phyloP scores from a whole-genome alignment of 73 alveolate genomes.

The Loxodes magnus region DNA sequence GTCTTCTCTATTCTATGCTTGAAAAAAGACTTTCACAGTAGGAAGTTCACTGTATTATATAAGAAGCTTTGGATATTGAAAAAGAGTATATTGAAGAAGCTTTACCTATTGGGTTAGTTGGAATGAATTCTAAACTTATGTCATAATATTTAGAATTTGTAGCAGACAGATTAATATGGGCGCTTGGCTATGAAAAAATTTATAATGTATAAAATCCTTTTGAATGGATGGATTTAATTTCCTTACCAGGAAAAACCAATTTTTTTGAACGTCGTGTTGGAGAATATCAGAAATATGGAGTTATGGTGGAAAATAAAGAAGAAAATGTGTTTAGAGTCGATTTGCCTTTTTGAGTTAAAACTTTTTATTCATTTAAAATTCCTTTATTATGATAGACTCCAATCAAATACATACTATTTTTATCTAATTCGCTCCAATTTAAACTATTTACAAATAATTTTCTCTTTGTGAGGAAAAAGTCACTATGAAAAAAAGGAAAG shows the following conservation, averaged over 20 bases:
- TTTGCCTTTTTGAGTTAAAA: constrained; percentile 14
- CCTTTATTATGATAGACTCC: no score
- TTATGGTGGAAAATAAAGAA: constrained; percentile 33
- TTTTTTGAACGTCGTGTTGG: constrained; percentile 85
- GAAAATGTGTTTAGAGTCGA: constrained; percentile 21
- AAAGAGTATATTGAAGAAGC: constrained; percentile 74
- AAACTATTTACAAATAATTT: no score
- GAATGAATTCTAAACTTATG: constrained; percentile 79
- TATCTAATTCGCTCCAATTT: no score
- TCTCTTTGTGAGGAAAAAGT: no score
- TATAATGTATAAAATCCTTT: constrained; percentile 75
- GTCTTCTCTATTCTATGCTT: constrained; percentile 73
- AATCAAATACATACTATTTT: no score
- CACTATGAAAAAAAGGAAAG: no score
- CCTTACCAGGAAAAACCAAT: constrained; percentile 86
- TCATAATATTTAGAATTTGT: constrained; percentile 70
- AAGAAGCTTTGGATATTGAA: constrained; percentile 85
- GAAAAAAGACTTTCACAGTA: constrained; percentile 63
- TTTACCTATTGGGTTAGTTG: constrained; percentile 68
- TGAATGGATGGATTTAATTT: constrained; percentile 96
- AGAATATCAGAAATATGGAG: constrained; percentile 68
- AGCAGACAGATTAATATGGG: constrained; percentile 79
- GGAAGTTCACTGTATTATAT: constrained; percentile 59
- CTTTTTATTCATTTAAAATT: no score
- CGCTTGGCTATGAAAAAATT: constrained; percentile 67